phyloP scores from a whole-genome alignment of 495 filamentous ascomycete genomes.

The Penicillium manginii region DNA sequence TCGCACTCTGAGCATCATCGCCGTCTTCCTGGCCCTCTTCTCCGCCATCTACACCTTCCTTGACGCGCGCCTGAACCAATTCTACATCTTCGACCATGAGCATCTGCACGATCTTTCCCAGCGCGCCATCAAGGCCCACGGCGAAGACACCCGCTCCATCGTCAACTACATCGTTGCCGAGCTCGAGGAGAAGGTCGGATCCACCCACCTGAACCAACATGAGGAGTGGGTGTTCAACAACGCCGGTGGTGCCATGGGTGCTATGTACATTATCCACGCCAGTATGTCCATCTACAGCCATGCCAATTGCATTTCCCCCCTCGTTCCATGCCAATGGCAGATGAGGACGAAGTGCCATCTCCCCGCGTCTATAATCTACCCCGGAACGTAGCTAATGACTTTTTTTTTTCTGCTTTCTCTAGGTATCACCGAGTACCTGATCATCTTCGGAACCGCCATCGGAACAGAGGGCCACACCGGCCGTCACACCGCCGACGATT shows the following conservation, averaged over 20 bases:
- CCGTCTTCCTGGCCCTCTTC: constrained; percentile 62
- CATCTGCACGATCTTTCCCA: constrained; percentile 71
- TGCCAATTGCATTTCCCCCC: not conserved
- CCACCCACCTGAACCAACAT: constrained; percentile 45
- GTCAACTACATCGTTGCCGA: constrained; percentile 64
- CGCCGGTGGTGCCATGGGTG: constrained; percentile 84
- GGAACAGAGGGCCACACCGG: constrained; percentile 88
- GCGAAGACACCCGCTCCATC: constrained; percentile 70
- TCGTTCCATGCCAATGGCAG: not conserved
- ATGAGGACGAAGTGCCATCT: not conserved
- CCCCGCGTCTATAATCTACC: not conserved
- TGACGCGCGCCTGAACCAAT: constrained; percentile 68
- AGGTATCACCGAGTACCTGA: constrained; percentile 77
- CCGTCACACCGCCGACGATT: constrained; percentile 87
- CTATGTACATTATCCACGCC: constrained; percentile 87
- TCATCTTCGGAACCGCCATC: constrained; percentile 82
- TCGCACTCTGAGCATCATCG: constrained; percentile 56
- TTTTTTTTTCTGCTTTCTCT: constrained; percentile 19
- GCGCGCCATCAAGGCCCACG: constrained; percentile 66
- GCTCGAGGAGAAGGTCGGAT: constrained; percentile 41
- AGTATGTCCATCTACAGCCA: constrained; percentile 48
- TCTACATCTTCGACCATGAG: constrained; percentile 75
- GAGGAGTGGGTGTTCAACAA: constrained; percentile 64
- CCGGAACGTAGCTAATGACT: not conserved
- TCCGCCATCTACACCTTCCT: constrained; percentile 63